Conservation (phyloP, 108 stramenopile genomes). For the Pseudonitzschia pungens region DNA sequence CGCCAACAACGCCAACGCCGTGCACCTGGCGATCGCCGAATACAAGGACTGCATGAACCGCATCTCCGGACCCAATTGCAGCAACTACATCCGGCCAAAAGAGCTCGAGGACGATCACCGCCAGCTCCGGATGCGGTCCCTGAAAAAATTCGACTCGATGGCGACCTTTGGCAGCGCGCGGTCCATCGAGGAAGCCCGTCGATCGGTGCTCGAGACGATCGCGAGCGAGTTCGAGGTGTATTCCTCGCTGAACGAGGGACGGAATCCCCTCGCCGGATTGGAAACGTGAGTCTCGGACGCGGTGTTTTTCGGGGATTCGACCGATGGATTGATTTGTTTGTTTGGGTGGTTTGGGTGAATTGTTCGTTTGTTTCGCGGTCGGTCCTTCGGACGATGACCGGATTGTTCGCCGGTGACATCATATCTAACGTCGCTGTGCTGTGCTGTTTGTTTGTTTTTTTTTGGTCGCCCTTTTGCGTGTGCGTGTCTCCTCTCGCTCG, state of each 20-base stretch:
- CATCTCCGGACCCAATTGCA: slow-evolving; percentile 75
- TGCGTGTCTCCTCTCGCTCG: too few species aligned
- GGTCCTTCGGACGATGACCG: neutral
- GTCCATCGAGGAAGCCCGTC: slow-evolving; percentile 66
- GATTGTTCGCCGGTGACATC: neutral
- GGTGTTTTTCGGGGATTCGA: too few species aligned
- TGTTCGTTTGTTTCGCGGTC: slow-evolving; percentile 5
- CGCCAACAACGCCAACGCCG: slow-evolving; percentile 94
- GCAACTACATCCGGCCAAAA: slow-evolving; percentile 71
- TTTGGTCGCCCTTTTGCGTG: slow-evolving; percentile 3
- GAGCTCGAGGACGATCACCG: slow-evolving; percentile 76
- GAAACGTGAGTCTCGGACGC: slow-evolving; percentile 78
- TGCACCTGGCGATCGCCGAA: slow-evolving; percentile 60
- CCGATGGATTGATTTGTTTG: neutral
- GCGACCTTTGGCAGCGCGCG: slow-evolving; percentile 92
- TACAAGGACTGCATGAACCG: slow-evolving; percentile 91
- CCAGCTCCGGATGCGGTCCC: slow-evolving; percentile 40
- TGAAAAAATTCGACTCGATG: slow-evolving; percentile 80
- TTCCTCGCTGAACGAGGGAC: slow-evolving; percentile 73
- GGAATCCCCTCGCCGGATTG: slow-evolving; percentile 88
- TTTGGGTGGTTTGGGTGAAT: neutral
- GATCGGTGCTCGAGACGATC: slow-evolving; percentile 63
- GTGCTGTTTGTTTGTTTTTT: slow-evolving; percentile 3
- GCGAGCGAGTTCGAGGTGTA: slow-evolving; percentile 71
- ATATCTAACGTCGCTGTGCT: slow-evolving; percentile 6